These are phyloP conservation scores for Samsoniella hepiali DNA, from an alignment of 2,329 filamentous ascomycete genomes.

Conservation along the genomic window DNA sequence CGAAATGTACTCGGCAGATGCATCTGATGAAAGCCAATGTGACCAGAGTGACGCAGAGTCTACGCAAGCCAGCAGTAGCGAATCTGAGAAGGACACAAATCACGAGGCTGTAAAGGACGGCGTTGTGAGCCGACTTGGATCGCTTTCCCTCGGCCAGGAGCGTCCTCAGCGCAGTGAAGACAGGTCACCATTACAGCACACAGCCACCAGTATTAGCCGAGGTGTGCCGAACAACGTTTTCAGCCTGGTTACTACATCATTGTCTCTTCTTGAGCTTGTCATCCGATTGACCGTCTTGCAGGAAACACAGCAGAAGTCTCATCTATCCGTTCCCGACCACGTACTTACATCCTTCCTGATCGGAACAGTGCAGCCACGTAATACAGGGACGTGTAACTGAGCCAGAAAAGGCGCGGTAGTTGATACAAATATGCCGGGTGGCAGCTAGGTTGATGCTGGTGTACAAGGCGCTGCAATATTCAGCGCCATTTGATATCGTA, in stretches of 20 bases:
- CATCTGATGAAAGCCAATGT: constrained; percentile 41
- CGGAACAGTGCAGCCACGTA: background rate
- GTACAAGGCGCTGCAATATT: background rate
- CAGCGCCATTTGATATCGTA: background rate
- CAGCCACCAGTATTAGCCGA: background rate
- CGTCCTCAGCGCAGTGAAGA: background rate
- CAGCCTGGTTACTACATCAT: constrained; percentile 50
- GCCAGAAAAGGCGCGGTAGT: background rate
- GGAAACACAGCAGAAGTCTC: constrained; percentile 86
- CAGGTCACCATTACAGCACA: background rate
- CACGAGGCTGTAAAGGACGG: constrained; percentile 14
- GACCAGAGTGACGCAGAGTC: constrained; percentile 31
- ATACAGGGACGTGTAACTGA: background rate
- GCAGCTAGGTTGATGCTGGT: background rate
- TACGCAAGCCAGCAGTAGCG: constrained; percentile 41
- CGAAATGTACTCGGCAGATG: constrained; percentile 60
- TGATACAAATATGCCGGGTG: background rate
- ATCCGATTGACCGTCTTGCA: constrained; percentile 82
- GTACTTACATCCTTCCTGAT: constrained; percentile 80
- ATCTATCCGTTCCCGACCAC: constrained; percentile 86
- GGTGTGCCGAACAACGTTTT: constrained; percentile 35
- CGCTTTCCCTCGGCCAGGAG: background rate
- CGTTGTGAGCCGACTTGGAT: background rate
- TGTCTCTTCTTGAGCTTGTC: constrained; percentile 82
- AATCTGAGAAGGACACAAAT: constrained; percentile 39